These are phyloP conservation scores for Kwoniella europaea DNA, from an alignment of 768 basidiomycete genomes.

Conservation along the genomic window DNA sequence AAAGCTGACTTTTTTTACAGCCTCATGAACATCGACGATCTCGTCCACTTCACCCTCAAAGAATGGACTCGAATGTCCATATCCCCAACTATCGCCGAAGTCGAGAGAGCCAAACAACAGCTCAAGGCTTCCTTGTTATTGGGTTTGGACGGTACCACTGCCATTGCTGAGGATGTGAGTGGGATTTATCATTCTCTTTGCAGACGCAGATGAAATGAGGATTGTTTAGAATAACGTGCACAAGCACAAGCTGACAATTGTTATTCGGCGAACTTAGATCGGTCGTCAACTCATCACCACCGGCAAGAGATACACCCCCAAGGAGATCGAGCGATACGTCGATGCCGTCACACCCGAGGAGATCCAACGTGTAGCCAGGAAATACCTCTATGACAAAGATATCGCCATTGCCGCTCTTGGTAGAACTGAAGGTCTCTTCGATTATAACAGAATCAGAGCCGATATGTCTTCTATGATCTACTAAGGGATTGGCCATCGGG, in stretches of 20 bases:
- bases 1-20: slow-evolving; percentile 18
- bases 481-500: slow-evolving; percentile 37
- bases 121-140: slow-evolving; percentile 92
- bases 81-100: slow-evolving; percentile 79
- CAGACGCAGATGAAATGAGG: too few relatives aligned
- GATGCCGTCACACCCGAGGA: slow-evolving; percentile 86
- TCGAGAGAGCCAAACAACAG: slow-evolving; percentile 97
- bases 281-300: slow-evolving; percentile 96
- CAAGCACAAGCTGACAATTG: neutral
- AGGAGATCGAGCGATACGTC: slow-evolving; percentile 90
- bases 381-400: slow-evolving; percentile 97
- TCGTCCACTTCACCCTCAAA: slow-evolving; percentile 88
- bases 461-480: slow-evolving; percentile 61
- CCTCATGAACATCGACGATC: slow-evolving; percentile 87
- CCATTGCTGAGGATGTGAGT: slow-evolving; percentile 83
- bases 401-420: slow-evolving; percentile 77
- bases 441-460: slow-evolving; percentile 77
- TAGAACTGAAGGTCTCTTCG: slow-evolving; percentile 85
- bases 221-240: too few relatives aligned
- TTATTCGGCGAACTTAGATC: slow-evolving; percentile 61
- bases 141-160: slow-evolving; percentile 91
- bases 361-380: slow-evolving; percentile 91
- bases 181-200: neutral
- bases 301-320: slow-evolving; percentile 84
- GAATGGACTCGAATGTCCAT: slow-evolving; percentile 97